Evolutionary conservation across 1,284 basidiomycete species (phyloP), one percentile per base, ranked within the genome.

Genomic region (Ceratobasidium sp.): DNA sequence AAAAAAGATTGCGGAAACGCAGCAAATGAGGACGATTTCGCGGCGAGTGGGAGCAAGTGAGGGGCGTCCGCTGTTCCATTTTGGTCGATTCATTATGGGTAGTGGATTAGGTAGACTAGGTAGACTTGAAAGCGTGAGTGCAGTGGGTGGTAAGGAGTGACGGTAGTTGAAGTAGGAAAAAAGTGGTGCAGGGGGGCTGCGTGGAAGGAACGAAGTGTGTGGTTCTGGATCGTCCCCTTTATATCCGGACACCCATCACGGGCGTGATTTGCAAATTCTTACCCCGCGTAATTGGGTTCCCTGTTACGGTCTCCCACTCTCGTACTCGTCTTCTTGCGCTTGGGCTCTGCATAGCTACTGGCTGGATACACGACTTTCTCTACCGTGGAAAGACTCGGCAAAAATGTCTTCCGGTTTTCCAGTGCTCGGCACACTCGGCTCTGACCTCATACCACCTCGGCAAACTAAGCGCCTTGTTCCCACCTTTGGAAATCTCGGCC

Each of bases 11-110:
- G 60, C 60, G n/a, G 71, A 74, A 12, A 74, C 14, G 33, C 41
- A 62, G 59, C 71, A 74, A 14, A 74, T 60, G 50, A 74, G 57
- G 4, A 46, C 46, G 46, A 74, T 54, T 35, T 74, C 71, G 23
- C 71, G 71, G 14, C 71, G 71, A 7, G 71, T 74, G 3, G 71
- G 71, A 6, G 60, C 71, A 27, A 64, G 18, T 54, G 71, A 74
- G 27, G 60, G 54, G 60, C 59, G 57, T 8, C 71, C 35, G 30
- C 65, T 52, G 48, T 46, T 67, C 65, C 65, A 67, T 7, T 1
- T 67, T 44, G 65, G 65, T 67, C 46, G 65, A 35, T 67, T 46
- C 65, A 67, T 67, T 33, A 64, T 14, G 33, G 30, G 16, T 35
- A n/a, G 62, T 33, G 4, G 46, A 16, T 62, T 30, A 33, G 14